Evolutionary conservation across 78 protist genomes (phyloP), one percentile per base, ranked within the genome.

Genomic region (Chrysochromulina parva): DNA sequence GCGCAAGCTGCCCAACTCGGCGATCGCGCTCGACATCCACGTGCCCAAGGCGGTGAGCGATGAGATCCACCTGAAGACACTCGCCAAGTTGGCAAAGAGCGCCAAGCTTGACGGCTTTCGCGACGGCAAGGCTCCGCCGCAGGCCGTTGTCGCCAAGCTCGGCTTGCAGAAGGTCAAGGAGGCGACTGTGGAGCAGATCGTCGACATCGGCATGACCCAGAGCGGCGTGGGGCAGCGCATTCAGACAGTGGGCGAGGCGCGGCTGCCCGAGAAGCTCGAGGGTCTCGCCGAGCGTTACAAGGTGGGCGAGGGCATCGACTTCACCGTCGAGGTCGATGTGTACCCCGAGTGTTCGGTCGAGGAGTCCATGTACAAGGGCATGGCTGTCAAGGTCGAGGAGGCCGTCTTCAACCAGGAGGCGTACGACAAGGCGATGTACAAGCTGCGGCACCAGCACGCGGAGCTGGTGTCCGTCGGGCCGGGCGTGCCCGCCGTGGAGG

Each of bases 381-480:
- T 76, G 24, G 0, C 3, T 4, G 59, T 76, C 48, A 11, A 47
- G 59, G 82, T 74, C 55, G 26, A 50, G 82, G 13, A 50, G 26
- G 82, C 50, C 57, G 26, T 57, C 26, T 50, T 50, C 55, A 38
- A 48, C 24, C 58, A 50, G 28, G 28, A 52, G 14, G 85, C 85
- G 59, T 76, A 52, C 85, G 85, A 76, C 85, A 0, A 1, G 24
- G 55, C 85, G 19, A 19, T 76, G 26, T 0, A 1, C 13, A 13
- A 48, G 85, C 85, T 76, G n/a, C 85, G 59, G n/a, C n/a, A 76
- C 53, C 85, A 50, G 59, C 57, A 76, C 0, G 85, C 85, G 38
- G 5, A 13, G 22, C 85, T 76, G 11, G 60, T 13, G 59, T 4
- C 2, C 28, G 53, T 24, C 14, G 53, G 3, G 28, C 59, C 0